These are phyloP conservation scores for Botrytis squamosa DNA, from an alignment of 2,329 filamentous ascomycete species.

Conservation along the genomic window DNA sequence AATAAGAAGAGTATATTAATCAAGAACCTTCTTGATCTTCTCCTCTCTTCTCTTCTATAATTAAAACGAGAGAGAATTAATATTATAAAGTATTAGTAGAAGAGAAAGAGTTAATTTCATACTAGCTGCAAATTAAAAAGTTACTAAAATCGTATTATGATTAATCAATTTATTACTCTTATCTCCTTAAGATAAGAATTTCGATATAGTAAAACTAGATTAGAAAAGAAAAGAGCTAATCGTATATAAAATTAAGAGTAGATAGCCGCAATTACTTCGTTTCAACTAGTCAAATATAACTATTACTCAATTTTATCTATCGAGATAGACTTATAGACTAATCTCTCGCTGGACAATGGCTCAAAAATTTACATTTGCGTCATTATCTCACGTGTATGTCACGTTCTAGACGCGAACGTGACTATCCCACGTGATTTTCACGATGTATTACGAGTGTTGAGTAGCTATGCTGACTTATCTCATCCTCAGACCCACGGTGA, in stretches of 20 bases:
- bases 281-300: fast-evolving
- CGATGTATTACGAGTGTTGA: not conserved
- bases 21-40: fast-evolving
- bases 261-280: not conserved
- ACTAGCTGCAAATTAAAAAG: fast-evolving
- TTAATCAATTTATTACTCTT: fast-evolving
- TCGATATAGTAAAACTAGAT: fast-evolving
- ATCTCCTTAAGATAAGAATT: fast-evolving
- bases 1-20: too few relatives aligned
- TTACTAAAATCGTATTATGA: too few relatives aligned
- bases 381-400: fast-evolving
- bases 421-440: fast-evolving
- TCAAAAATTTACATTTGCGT: not conserved
- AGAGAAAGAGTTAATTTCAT: fast-evolving
- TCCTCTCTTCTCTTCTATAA: not conserved
- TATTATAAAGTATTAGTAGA: not conserved
- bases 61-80: not conserved
- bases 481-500: too few relatives aligned
- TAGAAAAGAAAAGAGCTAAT: not conserved
- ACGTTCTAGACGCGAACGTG: fast-evolving
- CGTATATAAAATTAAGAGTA: not conserved
- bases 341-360: not conserved
- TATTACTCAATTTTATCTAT: too few relatives aligned
- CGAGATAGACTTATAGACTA: too few relatives aligned
- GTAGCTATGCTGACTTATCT: not conserved